Evolutionary conservation across 345 rosid species (phyloP), one percentile per base, ranked within the genome.

Genomic region (Rhizophora mangle): DNA sequence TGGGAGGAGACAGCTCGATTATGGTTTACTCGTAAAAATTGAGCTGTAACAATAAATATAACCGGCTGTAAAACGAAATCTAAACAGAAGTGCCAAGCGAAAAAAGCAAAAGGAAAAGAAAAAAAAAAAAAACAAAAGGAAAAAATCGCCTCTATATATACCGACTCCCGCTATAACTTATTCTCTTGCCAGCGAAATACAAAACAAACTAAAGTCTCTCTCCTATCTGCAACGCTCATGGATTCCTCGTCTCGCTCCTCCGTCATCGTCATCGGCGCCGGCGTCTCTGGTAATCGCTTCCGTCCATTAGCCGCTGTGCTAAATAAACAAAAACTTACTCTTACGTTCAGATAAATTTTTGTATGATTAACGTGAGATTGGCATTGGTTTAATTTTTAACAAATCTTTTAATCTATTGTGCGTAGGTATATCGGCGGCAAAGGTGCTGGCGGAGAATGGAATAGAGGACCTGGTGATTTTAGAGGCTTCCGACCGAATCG

Each of bases 261-360:
- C 82, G 92, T 88, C 77, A 85, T 92, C 82, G 65, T 92, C 72
- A 81, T 94, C 87, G 98, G 98, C 67, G 98, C 98, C 37, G 98
- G 98, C 16, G 76, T 92, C 76, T 94, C 98, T 76, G 98, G 97
- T 94, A 81, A 57, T 58, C 21, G 13, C 30, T 1, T 36, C 64
- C 49, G 4, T 43, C 16, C 49, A 3, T 43, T 43, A 18, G 5
- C 18, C 60, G 60, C 29, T 15, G 16, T 16, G 37, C 59, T n/a
- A n/a, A 13, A n/a, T 8, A 55, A 7, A 8, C 58, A 43, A 21
- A 30, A 37, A 16, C 30, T 29, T n/a, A 18, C 51, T 47, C 60
- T 27, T 31, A n/a, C 58, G 18, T 5, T 3, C 60, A 18, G 2
- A n/a, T n/a, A 32, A 6, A 31, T 32, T 24, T 24, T 16, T 34